Conservation (phyloP, 2,329 filamentous ascomycete genomes). For the Aspergillus intermedius region DNA sequence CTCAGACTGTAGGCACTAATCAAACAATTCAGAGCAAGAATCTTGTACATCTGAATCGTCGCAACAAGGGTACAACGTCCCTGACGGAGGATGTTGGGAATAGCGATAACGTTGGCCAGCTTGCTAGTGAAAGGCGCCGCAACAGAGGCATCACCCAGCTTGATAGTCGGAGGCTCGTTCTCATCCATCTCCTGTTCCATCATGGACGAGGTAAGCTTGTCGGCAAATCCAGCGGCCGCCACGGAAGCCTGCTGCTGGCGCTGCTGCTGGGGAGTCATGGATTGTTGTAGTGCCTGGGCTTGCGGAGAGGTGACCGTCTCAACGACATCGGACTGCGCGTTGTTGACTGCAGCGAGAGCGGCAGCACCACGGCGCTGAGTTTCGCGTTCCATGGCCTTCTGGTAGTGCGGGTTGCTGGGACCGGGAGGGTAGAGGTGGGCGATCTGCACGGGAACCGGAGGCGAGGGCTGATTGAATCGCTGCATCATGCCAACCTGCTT, state of each 20-base stretch:
- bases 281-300: constrained; percentile 54
- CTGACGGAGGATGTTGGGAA: constrained; percentile 97
- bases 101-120: constrained; percentile 89
- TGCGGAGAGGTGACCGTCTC: constrained; percentile 63
- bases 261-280: constrained; percentile 45
- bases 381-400: constrained; percentile 84
- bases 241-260: constrained; percentile 55
- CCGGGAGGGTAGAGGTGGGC: constrained; percentile 92
- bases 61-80: constrained; percentile 95
- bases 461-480: constrained; percentile 85
- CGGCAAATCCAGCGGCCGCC: constrained; percentile 71
- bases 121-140: constrained; percentile 97
- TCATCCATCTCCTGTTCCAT: constrained; percentile 85
- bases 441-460: constrained; percentile 87
- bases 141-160: constrained; percentile 93
- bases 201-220: constrained; percentile 79
- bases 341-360: constrained; percentile 43
- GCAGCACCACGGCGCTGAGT: constrained; percentile 69
- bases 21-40: constrained; percentile 91
- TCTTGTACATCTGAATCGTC: constrained; percentile 99
- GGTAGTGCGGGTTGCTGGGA: constrained; percentile 84
- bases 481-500: constrained; percentile 90
- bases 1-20: constrained; percentile 97
- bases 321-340: constrained; percentile 47
- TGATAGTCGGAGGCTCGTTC: constrained; percentile 87